Conservation (phyloP, 2,329 filamentous ascomycete species). For the Chaetomium olivaceum region DNA sequence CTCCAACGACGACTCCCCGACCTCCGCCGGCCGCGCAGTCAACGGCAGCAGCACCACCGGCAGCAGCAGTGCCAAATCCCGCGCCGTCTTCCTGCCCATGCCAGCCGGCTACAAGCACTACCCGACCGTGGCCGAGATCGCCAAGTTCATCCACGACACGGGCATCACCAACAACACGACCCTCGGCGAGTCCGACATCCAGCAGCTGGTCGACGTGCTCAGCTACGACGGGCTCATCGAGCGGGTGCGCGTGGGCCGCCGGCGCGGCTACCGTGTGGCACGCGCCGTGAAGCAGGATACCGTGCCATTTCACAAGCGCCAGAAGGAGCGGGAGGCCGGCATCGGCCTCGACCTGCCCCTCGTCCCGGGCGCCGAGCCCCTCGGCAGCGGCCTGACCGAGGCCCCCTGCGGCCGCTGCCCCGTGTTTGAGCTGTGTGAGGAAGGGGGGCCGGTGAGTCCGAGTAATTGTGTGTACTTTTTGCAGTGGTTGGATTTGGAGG, state of each 20-base stretch:
- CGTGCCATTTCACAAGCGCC: constrained; percentile 33
- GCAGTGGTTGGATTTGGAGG: constrained; percentile 68
- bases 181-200: constrained; percentile 72
- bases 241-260: constrained; percentile 52
- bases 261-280: constrained; percentile 55
- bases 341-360: constrained; percentile 31
- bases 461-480: constrained; percentile 90
- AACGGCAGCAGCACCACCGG: not conserved
- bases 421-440: constrained; percentile 88
- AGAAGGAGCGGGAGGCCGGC: constrained; percentile 39
- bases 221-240: constrained; percentile 86
- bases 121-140: constrained; percentile 77
- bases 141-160: constrained; percentile 67
- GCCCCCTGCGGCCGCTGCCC: constrained; percentile 89
- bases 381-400: constrained; percentile 76
- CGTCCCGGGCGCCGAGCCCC: constrained; percentile 42
- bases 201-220: constrained; percentile 83
- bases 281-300: constrained; percentile 48
- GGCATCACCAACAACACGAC: constrained; percentile 73
- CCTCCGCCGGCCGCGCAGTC: constrained; percentile 31
- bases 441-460: constrained; percentile 86
- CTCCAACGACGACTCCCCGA: constrained; percentile 38
- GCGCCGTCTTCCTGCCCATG: constrained; percentile 51
- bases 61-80: constrained; percentile 12
- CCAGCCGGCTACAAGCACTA: constrained; percentile 73